These are phyloP conservation scores for Antarctomyces pellizariae DNA, from an alignment of 495 filamentous ascomycete genomes.

Conservation along the genomic window DNA sequence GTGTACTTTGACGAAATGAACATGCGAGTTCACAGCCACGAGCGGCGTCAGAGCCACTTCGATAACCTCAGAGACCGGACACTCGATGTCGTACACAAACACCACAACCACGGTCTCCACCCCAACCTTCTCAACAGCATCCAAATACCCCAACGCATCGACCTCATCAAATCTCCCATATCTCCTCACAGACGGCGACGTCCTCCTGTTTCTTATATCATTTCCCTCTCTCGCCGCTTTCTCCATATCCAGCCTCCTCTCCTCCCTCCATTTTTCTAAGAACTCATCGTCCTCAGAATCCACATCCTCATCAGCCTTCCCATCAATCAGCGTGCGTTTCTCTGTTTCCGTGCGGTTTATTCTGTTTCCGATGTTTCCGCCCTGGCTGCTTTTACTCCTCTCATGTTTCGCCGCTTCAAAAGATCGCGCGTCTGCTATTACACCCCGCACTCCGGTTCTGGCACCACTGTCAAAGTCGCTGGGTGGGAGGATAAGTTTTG, in stretches of 20 bases:
- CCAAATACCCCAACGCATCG: conserved; percentile 76
- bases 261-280: conserved; percentile 59
- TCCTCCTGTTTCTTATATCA: conserved; percentile 27
- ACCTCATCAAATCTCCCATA: conserved; percentile 65
- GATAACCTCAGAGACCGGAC: conserved; percentile 44
- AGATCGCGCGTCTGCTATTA: conserved; percentile 83
- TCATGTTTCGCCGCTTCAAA: conserved; percentile 45
- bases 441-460: conserved; percentile 85
- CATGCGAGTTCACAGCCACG: conserved; percentile 38
- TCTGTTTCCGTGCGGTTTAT: conserved; percentile 4
- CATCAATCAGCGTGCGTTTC: conserved; percentile 14
- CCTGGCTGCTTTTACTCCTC: conserved; percentile 3
- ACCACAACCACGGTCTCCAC: conserved; percentile 78
- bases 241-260: conserved; percentile 55
- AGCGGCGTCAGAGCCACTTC: conserved; percentile 54
- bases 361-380: conserved; percentile 1
- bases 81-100: conserved; percentile 76
- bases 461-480: conserved; percentile 47
- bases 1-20: conserved; percentile 79
- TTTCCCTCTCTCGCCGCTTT: conserved; percentile 16
- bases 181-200: conserved; percentile 44
- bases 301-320: conserved; percentile 35
- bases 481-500: conserved; percentile 30
- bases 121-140: conserved; percentile 77
- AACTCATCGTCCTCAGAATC: conserved; percentile 63